These are phyloP conservation scores for Diatrype stigma DNA, from an alignment of 2,329 filamentous ascomycete genomes.

Conservation along the genomic window DNA sequence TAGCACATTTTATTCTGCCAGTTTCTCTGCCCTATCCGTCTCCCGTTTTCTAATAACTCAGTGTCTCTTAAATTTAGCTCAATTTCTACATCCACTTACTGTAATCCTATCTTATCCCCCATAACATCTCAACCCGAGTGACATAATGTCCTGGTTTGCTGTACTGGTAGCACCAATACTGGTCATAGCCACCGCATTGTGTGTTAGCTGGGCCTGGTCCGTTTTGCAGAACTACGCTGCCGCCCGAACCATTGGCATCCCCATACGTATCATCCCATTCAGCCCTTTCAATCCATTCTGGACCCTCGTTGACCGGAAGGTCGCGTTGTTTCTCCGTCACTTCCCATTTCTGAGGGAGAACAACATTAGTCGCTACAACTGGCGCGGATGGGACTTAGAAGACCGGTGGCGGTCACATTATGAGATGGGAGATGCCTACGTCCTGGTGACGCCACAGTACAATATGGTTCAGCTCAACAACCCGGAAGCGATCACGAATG, in stretches of 20 bases:
- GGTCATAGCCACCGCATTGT: too few relatives aligned
- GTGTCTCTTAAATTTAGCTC: too few relatives aligned
- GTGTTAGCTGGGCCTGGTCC: too few relatives aligned
- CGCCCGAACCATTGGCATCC: conserved; percentile 26
- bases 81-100: too few relatives aligned
- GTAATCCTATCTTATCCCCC: too few relatives aligned
- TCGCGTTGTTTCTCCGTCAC: conserved; percentile 15
- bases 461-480: neutral
- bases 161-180: too few relatives aligned
- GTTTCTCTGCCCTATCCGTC: too few relatives aligned
- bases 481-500: neutral
- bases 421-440: conserved; percentile 15
- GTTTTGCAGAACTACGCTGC: conserved; percentile 8
- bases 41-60: too few relatives aligned
- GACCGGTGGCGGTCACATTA: conserved; percentile 20
- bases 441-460: neutral
- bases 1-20: too few relatives aligned
- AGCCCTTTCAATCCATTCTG: conserved; percentile 28
- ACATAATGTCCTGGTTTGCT: too few relatives aligned
- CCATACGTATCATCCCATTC: conserved; percentile 28
- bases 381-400: conserved; percentile 22
- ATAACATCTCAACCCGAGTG: too few relatives aligned
- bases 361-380: conserved; percentile 30
- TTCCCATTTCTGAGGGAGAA: conserved; percentile 21
- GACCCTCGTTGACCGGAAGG: conserved; percentile 21